Conservation (phyloP, 257 asterid genomes). For the Leonotis leonurus region DNA sequence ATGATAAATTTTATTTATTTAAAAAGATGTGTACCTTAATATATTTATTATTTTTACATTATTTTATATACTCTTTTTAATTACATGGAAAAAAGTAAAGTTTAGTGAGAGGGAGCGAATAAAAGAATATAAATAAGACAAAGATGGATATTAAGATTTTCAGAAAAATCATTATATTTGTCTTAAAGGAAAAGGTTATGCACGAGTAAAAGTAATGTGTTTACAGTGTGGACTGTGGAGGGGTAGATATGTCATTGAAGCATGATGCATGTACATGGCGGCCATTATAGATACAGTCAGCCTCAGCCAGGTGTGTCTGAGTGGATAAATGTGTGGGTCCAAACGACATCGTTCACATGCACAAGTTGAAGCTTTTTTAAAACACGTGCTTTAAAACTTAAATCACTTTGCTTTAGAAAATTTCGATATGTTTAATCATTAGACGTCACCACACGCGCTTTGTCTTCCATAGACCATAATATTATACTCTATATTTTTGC, state of each 20-base stretch:
- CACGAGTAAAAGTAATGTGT: not conserved
- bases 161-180: too few species aligned
- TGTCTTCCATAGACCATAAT: not conserved
- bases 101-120: too few species aligned
- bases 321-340: conserved; percentile 25
- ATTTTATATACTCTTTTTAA: too few species aligned
- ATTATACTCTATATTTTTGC: too few species aligned
- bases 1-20: too few species aligned
- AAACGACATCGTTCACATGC: conserved; percentile 8
- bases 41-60: too few species aligned
- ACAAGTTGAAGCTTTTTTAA: not conserved
- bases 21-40: too few species aligned
- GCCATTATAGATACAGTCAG: not conserved
- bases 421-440: not conserved
- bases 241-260: not conserved
- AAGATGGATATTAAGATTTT: too few species aligned
- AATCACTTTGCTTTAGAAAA: conserved; percentile 3
- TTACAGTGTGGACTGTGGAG: not conserved
- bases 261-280: conserved; percentile 9
- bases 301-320: not conserved
- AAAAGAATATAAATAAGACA: too few species aligned
- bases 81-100: too few species aligned
- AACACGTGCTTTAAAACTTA: conserved; percentile 11
- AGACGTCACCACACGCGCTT: not conserved
- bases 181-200: too few species aligned